Base-by-base conservation (phyloP, 176 grass and related monocot genomes). In the Raddia distichophylla region DNA sequence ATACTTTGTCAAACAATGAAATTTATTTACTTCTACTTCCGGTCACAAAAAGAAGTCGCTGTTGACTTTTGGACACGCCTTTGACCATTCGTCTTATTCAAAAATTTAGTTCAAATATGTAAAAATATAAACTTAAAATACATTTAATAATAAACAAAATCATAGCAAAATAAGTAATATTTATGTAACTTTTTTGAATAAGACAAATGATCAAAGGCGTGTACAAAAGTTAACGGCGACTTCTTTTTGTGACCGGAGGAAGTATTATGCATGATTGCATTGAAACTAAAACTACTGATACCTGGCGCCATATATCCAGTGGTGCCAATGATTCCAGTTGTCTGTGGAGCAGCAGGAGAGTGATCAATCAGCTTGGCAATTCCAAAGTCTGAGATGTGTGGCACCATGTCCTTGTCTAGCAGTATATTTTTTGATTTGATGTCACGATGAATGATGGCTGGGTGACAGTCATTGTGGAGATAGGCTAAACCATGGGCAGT, bases 341-440 rank as follows among this genome's bases (percentile, higher is more conserved):
- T 89, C 46, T 86, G 84, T 35, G 69, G 15, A 42, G 86, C 78
- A 80, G 55, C 76, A 69, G 90, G 80, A 74, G 75, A 75, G n/a
- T 83, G 81, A 55, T 89, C 82, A 57, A 97, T 80, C 35, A 97
- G 70, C 82, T 91, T 97, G 13, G 94, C 92, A 42, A 94, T 91
- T 74, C 94, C 94, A 87, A 97, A 97, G 84, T 97, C 94, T 51
- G 94, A 94, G 44, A 97, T 94, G 74, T 92, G 90, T 4, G 95
- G 86, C 71, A 87, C 90, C 92, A 89, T 91, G 22, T 91, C 84
- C 45, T 82, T 81, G 80, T 94, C 79, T 64, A 98, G 35, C 81
- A 98, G 80, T 83, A 98, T 98, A 84, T 98, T 98, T 22, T 79
- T 94, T 0, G 90, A 88, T 79, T 98, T 98, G 17, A 98, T 94